phyloP scores from a whole-genome alignment of 306 rosid genomes.

The Myrica gale region DNA sequence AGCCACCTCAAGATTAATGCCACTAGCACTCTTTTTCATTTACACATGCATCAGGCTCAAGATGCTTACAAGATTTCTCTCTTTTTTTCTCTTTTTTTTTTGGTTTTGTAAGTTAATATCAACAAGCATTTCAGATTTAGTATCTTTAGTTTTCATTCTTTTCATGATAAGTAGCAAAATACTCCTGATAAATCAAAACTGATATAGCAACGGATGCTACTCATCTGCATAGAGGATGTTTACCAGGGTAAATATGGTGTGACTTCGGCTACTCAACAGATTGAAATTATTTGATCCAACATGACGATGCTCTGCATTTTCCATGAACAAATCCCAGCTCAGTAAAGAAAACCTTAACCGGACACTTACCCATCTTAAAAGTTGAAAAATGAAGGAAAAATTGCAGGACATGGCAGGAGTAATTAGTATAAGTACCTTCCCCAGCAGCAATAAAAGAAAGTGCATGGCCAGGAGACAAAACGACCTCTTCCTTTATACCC shows the following conservation, averaged over 20 bases:
- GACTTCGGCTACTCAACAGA: slow-evolving; percentile 98
- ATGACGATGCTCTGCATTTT: slow-evolving; percentile 91
- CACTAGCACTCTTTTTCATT: not conserved
- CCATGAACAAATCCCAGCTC: slow-evolving; percentile 21
- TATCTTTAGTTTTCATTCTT: too few relatives aligned
- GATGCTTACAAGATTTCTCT: not conserved
- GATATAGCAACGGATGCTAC: not conserved
- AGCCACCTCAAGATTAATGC: not conserved
- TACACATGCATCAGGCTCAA: not conserved
- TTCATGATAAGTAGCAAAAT: not conserved
- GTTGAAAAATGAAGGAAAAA: not conserved
- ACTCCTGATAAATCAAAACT: not conserved
- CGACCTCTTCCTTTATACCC: slow-evolving; percentile 99
- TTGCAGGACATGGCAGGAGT: slow-evolving; percentile 7
- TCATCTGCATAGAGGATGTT: slow-evolving; percentile 24
- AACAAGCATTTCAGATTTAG: not conserved
- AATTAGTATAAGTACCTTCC: slow-evolving; percentile 63
- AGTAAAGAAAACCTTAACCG: slow-evolving; percentile 3
- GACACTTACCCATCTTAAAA: slow-evolving; percentile 11
- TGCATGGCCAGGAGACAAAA: slow-evolving; percentile 96
- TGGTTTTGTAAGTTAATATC: too few relatives aligned
- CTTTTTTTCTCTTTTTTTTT: too few relatives aligned
- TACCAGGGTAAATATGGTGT: slow-evolving; percentile 97
- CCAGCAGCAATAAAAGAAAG: slow-evolving; percentile 99
- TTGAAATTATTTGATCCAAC: slow-evolving; percentile 99